These are phyloP conservation scores for Ambrosiella cleistominuta DNA, from an alignment of 2,329 filamentous ascomycete species.

Conservation along the genomic window DNA sequence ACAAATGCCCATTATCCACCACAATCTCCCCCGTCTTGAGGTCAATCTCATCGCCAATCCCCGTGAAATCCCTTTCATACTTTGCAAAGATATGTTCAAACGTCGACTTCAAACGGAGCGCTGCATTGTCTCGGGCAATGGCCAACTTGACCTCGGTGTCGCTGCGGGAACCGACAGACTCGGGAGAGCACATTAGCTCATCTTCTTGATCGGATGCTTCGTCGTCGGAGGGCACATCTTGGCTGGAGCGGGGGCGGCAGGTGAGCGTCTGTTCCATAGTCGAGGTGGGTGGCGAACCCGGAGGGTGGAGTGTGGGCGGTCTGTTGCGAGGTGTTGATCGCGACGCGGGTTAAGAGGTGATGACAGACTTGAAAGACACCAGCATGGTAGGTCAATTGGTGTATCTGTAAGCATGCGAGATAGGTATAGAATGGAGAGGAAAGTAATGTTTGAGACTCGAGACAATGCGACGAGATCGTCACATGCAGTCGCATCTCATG, in stretches of 20 bases:
- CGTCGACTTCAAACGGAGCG: slow-evolving; percentile 57
- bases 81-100: slow-evolving; percentile 84
- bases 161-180: slow-evolving; percentile 29
- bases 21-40: slow-evolving; percentile 62
- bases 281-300: too few species aligned
- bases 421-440: too few species aligned
- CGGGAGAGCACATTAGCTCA: slow-evolving; percentile 21
- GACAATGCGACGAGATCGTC: background rate
- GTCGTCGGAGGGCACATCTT: background rate
- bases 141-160: slow-evolving; percentile 41
- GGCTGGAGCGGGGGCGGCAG: background rate
- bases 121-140: slow-evolving; percentile 46
- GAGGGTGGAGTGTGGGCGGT: too few species aligned
- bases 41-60: slow-evolving; percentile 79
- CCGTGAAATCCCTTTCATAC: slow-evolving; percentile 67
- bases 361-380: too few species aligned
- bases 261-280: background rate
- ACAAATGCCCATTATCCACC: slow-evolving; percentile 79
- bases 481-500: background rate
- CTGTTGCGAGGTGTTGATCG: too few species aligned
- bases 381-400: too few species aligned
- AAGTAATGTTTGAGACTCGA: background rate
- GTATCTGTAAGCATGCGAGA: too few species aligned
- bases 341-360: too few species aligned
- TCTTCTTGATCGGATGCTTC: slow-evolving; percentile 25